phyloP scores from a whole-genome alignment of 1,139 yeast species.

The Candida buenavistaensis region DNA sequence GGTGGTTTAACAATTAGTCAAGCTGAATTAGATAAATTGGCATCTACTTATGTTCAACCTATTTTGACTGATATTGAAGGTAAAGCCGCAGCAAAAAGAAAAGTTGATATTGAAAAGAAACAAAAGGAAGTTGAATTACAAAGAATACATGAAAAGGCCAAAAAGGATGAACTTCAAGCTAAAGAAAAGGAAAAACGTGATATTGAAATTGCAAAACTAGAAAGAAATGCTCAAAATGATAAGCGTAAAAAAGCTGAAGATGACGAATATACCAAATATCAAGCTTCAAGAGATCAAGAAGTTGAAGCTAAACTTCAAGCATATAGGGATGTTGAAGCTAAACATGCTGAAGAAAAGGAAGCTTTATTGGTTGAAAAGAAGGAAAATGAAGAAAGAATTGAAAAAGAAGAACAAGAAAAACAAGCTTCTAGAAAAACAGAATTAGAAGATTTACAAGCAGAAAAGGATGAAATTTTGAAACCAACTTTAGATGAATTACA shows the following conservation, averaged over 20 bases:
- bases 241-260: slow-evolving; percentile 43
- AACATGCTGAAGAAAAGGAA: slow-evolving; percentile 37
- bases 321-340: slow-evolving; percentile 32
- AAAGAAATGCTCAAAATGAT: slow-evolving; percentile 37
- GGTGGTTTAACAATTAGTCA: slow-evolving; percentile 83
- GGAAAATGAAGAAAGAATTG: slow-evolving; percentile 42
- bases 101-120: slow-evolving; percentile 47
- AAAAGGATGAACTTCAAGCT: slow-evolving; percentile 49
- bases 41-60: slow-evolving; percentile 80
- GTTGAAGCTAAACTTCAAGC: slow-evolving; percentile 37
- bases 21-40: slow-evolving; percentile 77
- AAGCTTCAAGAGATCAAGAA: slow-evolving; percentile 36
- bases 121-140: slow-evolving; percentile 35
- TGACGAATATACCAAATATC: slow-evolving; percentile 33
- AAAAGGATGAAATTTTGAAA: slow-evolving; percentile 42
- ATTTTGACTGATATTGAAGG: slow-evolving; percentile 74
- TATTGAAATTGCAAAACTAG: slow-evolving; percentile 39
- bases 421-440: slow-evolving; percentile 43
- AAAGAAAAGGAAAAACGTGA: slow-evolving; percentile 48
- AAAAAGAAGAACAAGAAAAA: slow-evolving; percentile 42
- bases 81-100: slow-evolving; percentile 74
- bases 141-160: slow-evolving; percentile 44
- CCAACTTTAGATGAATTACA: slow-evolving; percentile 45
- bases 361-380: slow-evolving; percentile 39
- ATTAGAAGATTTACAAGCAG: slow-evolving; percentile 45